phyloP scores from a whole-genome alignment of 306 rosid species.

The Trifolium fragiferum region DNA sequence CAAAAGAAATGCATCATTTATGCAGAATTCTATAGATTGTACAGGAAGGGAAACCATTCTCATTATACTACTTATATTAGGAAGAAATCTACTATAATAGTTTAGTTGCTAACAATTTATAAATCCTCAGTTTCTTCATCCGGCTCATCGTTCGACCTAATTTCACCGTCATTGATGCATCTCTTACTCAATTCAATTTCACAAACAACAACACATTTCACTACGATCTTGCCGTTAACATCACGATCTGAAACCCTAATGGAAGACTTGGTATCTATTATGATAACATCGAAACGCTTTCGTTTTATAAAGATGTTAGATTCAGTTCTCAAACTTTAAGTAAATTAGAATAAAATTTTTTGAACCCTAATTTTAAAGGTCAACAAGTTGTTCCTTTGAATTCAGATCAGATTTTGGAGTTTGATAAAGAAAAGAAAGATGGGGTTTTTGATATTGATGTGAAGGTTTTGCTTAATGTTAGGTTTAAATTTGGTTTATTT shows the following conservation, averaged over 20 bases:
- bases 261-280: conserved; percentile 55
- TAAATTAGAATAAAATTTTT: conserved; percentile 46
- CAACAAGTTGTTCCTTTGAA: conserved; percentile 19
- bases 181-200: conserved; percentile 57
- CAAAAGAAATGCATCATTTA: too few species aligned
- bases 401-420: not conserved
- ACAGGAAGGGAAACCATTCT: too few species aligned
- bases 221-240: conserved; percentile 56
- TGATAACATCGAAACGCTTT: conserved; percentile 53
- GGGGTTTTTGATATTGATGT: conserved; percentile 50
- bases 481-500: conserved; percentile 50
- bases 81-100: too few species aligned
- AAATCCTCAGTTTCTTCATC: too few species aligned
- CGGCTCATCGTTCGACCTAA: too few species aligned
- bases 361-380: conserved; percentile 40
- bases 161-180: conserved; percentile 54
- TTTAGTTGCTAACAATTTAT: too few species aligned
- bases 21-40: too few species aligned
- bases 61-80: too few species aligned
- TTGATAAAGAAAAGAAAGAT: conserved; percentile 37
- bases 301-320: conserved; percentile 49
- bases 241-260: conserved; percentile 66
- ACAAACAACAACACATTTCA: conserved; percentile 42
- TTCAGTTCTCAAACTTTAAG: conserved; percentile 35
- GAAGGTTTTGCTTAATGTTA: conserved; percentile 43